phyloP scores from a whole-genome alignment of 129 eudicot genomes.

The Centrapalus pauciflorus region DNA sequence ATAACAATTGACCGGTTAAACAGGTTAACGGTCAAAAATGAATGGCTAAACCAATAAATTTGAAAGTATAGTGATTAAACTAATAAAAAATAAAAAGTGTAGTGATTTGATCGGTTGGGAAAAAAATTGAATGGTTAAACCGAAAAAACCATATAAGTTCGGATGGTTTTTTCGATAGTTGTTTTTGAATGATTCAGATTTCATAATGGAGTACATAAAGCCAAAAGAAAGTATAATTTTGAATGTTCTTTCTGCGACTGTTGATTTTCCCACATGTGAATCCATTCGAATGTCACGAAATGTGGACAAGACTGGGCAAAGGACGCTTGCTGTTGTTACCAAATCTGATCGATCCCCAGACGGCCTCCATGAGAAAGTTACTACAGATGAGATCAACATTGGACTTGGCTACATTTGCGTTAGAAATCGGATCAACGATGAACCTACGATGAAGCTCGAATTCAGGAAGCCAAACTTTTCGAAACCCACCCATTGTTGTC shows the following conservation, averaged over 20 bases:
- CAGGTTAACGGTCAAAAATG: no score
- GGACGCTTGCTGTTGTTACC: slow-evolving; percentile 1
- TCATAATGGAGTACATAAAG: slow-evolving; percentile 22
- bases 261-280: slow-evolving; percentile 1
- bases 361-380: neutral
- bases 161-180: no score
- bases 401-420: slow-evolving; percentile 1
- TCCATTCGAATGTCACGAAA: slow-evolving; percentile 9
- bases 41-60: no score
- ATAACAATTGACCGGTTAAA: no score
- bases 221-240: slow-evolving; percentile 9
- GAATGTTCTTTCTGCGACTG: neutral
- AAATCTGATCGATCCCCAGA: neutral
- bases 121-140: no score
- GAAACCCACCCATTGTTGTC: slow-evolving; percentile 11
- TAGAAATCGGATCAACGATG: slow-evolving; percentile 11
- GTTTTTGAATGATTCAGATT: no score
- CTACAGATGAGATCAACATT: neutral
- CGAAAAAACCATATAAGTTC: no score
- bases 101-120: no score
- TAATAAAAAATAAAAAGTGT: no score
- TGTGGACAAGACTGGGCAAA: slow-evolving; percentile 9
- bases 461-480: neutral
- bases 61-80: no score
- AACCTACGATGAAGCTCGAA: neutral